Base-by-base conservation (phyloP, 1,284 basidiomycete genomes). In the Naganishia sp. region DNA sequence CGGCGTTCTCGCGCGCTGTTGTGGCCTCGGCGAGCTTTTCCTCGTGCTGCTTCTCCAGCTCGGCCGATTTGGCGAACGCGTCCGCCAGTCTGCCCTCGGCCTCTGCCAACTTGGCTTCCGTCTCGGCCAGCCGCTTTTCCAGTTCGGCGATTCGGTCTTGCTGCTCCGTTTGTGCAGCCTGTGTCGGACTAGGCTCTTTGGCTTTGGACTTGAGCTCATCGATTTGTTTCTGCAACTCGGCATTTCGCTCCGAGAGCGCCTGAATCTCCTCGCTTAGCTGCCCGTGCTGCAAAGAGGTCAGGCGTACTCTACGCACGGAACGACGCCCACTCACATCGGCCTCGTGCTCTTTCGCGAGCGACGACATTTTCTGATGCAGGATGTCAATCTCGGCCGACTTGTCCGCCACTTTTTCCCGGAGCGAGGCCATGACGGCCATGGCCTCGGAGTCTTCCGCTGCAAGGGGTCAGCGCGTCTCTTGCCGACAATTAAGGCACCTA, bases 351-450 rank as follows among this genome's bases (percentile, higher is more conserved):
- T 74, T 74, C 18, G 68, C 68, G 46, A 74, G 39, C 7, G 63
- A 65, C 6, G 75, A 70, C 28, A 79, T 61, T 69, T 79, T 77
- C 6, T 73, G 67, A 46, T 81, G 77, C n/a, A 82, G 70, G 10
- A 72, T 70, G 21, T 79, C 74, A 11, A 82, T 74, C 65, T 96
- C 91, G 60, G 85, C 82, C 2, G 88, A 85, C 75, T 95, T 92
- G 42, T 84, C 86, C 52, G 86, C 86, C 69, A 96, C 88, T 65
- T 90, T 88, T 55, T 89, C 88, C 49, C 90, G 86, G 63, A 96
- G 81, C 2, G 90, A 90, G 16, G 85, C 84, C 68, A 95, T 87
- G 50, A 95, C 82, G 79, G 90, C 88, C 16, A 86, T 84, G 2
- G 87, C 85, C 75, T 94, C 91, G 1, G 87, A 84, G 72, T 85